Percentiles rank a stretch among this genome's conserved stretches.
Evolutionary conservation across 352 stramenopile genomes (phyloP).

Genomic region (Phytophthora fragariaefolia): DNA sequence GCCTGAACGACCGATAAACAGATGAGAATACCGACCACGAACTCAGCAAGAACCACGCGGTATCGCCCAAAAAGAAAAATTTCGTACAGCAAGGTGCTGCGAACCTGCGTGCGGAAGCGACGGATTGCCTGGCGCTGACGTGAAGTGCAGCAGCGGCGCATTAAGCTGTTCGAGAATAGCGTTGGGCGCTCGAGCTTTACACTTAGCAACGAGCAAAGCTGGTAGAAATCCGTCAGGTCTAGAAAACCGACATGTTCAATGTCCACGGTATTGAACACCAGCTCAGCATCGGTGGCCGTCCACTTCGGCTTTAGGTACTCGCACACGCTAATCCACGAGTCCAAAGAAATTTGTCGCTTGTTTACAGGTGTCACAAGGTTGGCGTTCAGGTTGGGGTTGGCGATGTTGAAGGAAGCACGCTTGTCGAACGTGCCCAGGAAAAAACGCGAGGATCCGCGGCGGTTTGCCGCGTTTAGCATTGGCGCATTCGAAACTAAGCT

Average conservation of each 20-base stretch:
- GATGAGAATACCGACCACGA: slow-evolving; percentile 78
- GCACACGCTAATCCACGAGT: slow-evolving; percentile 77
- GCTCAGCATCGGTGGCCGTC: slow-evolving; percentile 69
- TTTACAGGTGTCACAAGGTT: slow-evolving; percentile 53
- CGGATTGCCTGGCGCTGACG: slow-evolving; percentile 58
- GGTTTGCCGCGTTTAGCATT: slow-evolving; percentile 47
- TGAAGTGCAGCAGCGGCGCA: slow-evolving; percentile 54
- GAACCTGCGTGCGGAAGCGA: slow-evolving; percentile 55
- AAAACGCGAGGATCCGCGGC: slow-evolving; percentile 70
- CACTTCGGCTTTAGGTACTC: slow-evolving; percentile 80
- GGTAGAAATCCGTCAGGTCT: slow-evolving; percentile 76
- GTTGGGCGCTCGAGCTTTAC: slow-evolving; percentile 67
- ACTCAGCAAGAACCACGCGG: slow-evolving; percentile 73
- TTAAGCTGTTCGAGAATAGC: slow-evolving; percentile 49
- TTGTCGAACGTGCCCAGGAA: slow-evolving; percentile 52
- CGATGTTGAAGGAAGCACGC: slow-evolving; percentile 51
- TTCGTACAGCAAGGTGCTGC: slow-evolving; percentile 67
- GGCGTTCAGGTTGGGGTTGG: slow-evolving; percentile 28
- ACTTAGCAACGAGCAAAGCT: slow-evolving; percentile 79
- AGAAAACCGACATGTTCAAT: slow-evolving; percentile 68
- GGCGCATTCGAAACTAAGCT: slow-evolving; percentile 35
- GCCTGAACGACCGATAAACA: slow-evolving; percentile 81
- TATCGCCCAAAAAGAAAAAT: slow-evolving; percentile 68
- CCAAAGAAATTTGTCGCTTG: slow-evolving; percentile 64
- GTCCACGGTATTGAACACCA: slow-evolving; percentile 86